phyloP scores from a whole-genome alignment of 177 flowering plant genomes.

The Telopea speciosissima region DNA sequence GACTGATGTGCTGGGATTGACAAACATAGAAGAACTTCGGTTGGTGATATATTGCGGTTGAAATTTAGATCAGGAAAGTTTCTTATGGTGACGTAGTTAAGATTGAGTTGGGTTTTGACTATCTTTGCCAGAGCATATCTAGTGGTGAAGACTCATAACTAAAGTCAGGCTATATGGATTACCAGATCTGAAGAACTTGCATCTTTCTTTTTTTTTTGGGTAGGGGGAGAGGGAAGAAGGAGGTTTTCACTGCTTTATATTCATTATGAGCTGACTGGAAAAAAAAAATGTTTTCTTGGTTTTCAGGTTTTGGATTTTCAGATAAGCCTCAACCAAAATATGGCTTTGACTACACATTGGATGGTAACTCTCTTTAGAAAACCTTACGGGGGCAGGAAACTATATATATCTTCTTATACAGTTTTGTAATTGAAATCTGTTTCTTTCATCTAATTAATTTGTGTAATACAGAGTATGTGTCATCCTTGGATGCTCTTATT shows the following conservation, averaged over 20 bases:
- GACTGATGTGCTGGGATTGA: too few relatives aligned
- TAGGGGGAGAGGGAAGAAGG: too few relatives aligned
- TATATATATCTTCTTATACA: background rate
- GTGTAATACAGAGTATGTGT: conserved; percentile 59
- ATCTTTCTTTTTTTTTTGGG: too few relatives aligned
- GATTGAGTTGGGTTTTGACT: too few relatives aligned
- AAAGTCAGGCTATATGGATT: too few relatives aligned
- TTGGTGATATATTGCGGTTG: too few relatives aligned
- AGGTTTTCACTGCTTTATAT: background rate
- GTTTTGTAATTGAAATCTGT: background rate
- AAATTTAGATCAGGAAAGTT: too few relatives aligned
- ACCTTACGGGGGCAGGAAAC: background rate
- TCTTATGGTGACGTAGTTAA: too few relatives aligned
- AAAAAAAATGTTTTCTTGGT: background rate
- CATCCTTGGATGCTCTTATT: conserved; percentile 65
- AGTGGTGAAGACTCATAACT: too few relatives aligned
- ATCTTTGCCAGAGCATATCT: too few relatives aligned
- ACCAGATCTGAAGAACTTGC: too few relatives aligned
- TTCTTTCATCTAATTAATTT: background rate
- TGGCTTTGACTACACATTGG: conserved; percentile 86
- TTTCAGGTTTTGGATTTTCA: conserved; percentile 93
- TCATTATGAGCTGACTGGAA: conserved; percentile 7
- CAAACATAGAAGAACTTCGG: too few relatives aligned
- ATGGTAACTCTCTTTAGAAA: conserved; percentile 38
- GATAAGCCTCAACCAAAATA: conserved; percentile 93